A percentile compares a stretch with the other conserved stretches of the same genome.
Evolutionary conservation across 2,329 filamentous ascomycete genomes (phyloP).

Genomic region (Fusarium torreyae): DNA sequence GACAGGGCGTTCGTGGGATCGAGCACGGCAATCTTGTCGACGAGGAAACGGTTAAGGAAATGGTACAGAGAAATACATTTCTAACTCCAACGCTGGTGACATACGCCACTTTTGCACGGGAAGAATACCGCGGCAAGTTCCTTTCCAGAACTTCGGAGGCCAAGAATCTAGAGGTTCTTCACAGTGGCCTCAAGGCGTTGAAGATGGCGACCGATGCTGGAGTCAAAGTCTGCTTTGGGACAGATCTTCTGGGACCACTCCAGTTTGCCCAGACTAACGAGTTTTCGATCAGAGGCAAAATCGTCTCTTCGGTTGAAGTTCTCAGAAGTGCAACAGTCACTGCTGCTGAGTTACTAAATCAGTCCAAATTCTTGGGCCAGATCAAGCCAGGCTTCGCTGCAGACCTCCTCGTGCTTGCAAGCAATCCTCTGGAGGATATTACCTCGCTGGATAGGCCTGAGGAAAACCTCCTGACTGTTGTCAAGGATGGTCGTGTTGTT

Average conservation of each 20-base stretch:
- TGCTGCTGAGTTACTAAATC: neutral
- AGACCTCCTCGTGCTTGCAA: neutral
- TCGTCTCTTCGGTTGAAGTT: neutral
- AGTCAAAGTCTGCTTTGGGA: neutral
- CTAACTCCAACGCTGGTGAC: neutral
- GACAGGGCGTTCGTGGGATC: too few relatives aligned
- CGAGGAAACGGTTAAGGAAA: neutral
- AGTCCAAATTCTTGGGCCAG: neutral
- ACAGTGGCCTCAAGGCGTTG: neutral
- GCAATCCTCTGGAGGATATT: neutral
- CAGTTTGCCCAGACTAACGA: neutral
- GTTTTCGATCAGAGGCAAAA: neutral
- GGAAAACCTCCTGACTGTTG: neutral
- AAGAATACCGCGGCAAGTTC: neutral
- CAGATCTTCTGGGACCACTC: neutral
- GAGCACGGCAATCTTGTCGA: too few relatives aligned
- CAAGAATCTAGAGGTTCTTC: neutral
- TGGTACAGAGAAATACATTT: neutral
- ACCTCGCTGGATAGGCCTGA: neutral
- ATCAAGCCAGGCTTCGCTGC: neutral
- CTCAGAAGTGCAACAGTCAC: neutral
- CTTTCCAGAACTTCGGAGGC: neutral
- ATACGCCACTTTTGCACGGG: neutral
- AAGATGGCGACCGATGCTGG: neutral
- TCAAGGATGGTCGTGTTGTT: neutral